These are phyloP conservation scores for Coemansia sp. DNA, from an alignment of 192 early-diverging fungal species.

Conservation along the genomic window DNA sequence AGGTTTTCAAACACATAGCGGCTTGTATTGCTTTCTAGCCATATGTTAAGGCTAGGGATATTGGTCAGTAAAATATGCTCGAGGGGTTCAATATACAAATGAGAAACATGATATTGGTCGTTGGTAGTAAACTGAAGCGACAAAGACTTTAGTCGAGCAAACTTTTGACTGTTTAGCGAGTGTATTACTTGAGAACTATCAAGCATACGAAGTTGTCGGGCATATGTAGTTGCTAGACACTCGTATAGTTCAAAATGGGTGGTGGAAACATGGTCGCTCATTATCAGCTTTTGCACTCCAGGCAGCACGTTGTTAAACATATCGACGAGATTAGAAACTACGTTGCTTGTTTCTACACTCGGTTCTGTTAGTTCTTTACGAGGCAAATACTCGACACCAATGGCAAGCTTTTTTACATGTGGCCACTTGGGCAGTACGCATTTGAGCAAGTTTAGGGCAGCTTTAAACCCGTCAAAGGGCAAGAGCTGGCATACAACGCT, in stretches of 20 bases:
- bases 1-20: constrained; percentile 3
- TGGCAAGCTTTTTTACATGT: constrained; percentile 3
- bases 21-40: background rate
- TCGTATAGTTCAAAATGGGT: background rate
- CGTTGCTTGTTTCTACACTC: background rate
- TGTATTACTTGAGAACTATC: background rate
- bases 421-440: background rate
- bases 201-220: background rate
- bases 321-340: background rate
- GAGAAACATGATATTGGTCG: background rate
- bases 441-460: background rate
- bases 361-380: background rate
- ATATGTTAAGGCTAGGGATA: constrained; percentile 3
- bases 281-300: background rate
- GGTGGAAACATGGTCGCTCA: background rate
- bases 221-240: background rate
- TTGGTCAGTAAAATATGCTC: background rate
- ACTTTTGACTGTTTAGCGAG: too few species aligned
- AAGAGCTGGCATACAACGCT: background rate
- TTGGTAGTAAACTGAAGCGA: background rate
- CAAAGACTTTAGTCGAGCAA: background rate
- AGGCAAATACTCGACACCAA: background rate
- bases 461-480: background rate
- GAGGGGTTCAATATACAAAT: background rate
- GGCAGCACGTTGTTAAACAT: background rate